Evolutionary conservation across 441 rosid genomes (phyloP).

Genomic region (Omphalea diandra): DNA sequence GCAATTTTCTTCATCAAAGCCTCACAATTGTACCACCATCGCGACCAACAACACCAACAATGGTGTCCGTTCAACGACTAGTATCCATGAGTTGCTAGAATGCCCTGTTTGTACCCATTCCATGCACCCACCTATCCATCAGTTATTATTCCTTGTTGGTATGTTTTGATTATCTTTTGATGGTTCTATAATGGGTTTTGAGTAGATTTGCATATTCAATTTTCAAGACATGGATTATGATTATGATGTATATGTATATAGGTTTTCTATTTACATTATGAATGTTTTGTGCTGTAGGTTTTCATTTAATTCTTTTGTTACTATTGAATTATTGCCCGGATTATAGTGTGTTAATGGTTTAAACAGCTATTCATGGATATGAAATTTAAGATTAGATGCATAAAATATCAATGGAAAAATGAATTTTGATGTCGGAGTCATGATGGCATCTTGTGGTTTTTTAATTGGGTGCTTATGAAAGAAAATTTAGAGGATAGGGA

Average conservation of each 20-base stretch:
- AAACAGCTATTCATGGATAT: neutral
- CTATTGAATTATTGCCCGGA: neutral
- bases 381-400: neutral
- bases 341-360: neutral
- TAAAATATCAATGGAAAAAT: neutral
- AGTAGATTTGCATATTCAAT: slow-evolving; percentile 19
- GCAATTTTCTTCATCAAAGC: slow-evolving; percentile 53
- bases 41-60: slow-evolving; percentile 32
- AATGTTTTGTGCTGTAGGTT: neutral
- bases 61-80: slow-evolving; percentile 50
- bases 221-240: neutral
- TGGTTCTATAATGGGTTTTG: slow-evolving; percentile 3
- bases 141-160: slow-evolving; percentile 35
- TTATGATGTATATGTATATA: slow-evolving; percentile 4
- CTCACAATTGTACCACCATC: slow-evolving; percentile 31
- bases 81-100: slow-evolving; percentile 79
- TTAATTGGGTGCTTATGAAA: neutral
- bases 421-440: neutral
- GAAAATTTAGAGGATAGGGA: neutral
- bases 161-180: slow-evolving; percentile 2
- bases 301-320: neutral
- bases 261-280: neutral
- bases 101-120: slow-evolving; percentile 87
- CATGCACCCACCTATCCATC: slow-evolving; percentile 90
- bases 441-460: neutral